Percentiles rank a stretch among this genome's conserved stretches.
These are phyloP conservation scores for Pyrenula aspistea DNA, from an alignment of 495 filamentous ascomycete genomes.

Conservation along the genomic window DNA sequence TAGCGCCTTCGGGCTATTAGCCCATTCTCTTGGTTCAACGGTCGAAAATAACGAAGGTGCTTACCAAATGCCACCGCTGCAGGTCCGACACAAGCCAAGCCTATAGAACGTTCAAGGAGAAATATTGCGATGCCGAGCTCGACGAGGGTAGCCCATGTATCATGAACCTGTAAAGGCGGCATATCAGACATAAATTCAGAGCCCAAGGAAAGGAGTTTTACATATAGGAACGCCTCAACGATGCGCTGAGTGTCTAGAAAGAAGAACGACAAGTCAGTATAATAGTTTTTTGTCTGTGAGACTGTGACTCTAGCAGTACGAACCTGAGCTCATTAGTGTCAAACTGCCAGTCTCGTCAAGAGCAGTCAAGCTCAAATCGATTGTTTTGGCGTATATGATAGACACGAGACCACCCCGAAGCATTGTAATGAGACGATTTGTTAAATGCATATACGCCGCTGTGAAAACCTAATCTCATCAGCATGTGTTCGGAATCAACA, in stretches of 20 bases:
- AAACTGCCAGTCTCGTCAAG: slow-evolving; percentile 33
- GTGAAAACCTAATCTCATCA: no score
- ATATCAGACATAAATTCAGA: no score
- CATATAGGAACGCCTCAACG: no score
- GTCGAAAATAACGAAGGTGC: slow-evolving; percentile 21
- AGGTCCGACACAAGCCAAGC: slow-evolving; percentile 37
- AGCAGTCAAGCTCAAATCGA: slow-evolving; percentile 20
- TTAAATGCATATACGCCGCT: slow-evolving; percentile 36
- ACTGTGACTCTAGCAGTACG: no score
- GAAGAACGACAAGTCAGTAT: no score
- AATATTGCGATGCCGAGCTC: slow-evolving; percentile 49
- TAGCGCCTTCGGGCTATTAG: neutral
- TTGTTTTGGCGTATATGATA: slow-evolving; percentile 35
- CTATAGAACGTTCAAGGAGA: slow-evolving; percentile 44
- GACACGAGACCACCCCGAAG: slow-evolving; percentile 37
- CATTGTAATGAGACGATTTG: slow-evolving; percentile 37
- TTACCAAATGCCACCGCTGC: slow-evolving; percentile 37
- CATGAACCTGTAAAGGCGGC: no score
- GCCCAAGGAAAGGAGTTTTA: no score
- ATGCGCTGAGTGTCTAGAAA: no score
- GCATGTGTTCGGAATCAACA: no score
- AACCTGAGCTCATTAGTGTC: slow-evolving; percentile 47
- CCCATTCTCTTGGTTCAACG: slow-evolving; percentile 26
- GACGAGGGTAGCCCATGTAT: slow-evolving; percentile 44
- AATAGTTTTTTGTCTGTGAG: no score